Percentiles rank a stretch among this genome's conserved stretches.
Conservation (phyloP, 2,329 filamentous ascomycete genomes). For the Colletotrichum sp. region DNA sequence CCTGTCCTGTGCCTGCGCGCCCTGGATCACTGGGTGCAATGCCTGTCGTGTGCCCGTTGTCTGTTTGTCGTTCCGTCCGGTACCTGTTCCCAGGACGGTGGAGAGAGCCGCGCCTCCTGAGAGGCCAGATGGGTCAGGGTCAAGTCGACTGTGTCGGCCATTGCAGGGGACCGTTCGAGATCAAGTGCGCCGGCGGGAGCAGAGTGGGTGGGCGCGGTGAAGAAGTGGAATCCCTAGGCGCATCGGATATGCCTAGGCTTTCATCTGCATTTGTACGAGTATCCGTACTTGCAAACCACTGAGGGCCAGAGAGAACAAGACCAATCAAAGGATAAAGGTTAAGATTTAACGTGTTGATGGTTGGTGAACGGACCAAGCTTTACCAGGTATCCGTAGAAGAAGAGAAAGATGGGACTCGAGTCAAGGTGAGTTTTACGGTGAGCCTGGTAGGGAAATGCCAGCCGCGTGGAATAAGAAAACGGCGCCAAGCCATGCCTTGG, state of each 20-base stretch:
- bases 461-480: not conserved
- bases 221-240: not conserved
- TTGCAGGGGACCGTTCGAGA: slow-evolving; percentile 14
- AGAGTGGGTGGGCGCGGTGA: not conserved
- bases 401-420: not conserved
- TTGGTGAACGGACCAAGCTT: not conserved
- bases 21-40: not conserved
- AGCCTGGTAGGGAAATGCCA: not conserved
- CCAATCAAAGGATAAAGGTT: not conserved
- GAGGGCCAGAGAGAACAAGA: not conserved
- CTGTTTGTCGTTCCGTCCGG: slow-evolving; percentile 6
- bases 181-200: not conserved
- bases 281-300: not conserved
- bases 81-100: slow-evolving; percentile 7
- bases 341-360: not conserved
- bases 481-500: not conserved
- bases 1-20: not conserved
- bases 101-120: not conserved
- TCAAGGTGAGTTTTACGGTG: not conserved
- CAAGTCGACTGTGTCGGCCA: not conserved
- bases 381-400: not conserved
- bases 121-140: not conserved
- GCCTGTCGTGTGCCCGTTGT: not conserved
- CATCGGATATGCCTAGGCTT: not conserved
- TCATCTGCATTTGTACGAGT: not conserved